phyloP scores from a whole-genome alignment of 495 filamentous ascomycete genomes.

The Wilcoxina mikolae region DNA sequence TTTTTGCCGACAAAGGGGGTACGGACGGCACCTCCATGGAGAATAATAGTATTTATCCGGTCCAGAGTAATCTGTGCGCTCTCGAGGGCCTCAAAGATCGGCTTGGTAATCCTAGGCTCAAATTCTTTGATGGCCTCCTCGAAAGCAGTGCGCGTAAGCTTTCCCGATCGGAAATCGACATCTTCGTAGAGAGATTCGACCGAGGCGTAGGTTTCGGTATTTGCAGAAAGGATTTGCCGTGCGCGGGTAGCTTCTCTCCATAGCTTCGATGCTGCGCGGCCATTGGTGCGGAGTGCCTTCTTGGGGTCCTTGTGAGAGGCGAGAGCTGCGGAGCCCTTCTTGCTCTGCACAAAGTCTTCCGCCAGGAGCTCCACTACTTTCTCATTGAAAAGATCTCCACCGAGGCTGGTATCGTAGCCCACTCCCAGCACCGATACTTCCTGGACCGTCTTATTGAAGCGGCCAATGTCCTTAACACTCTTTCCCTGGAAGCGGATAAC shows the following conservation, averaged over 20 bases:
- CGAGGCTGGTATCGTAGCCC: slow-evolving; percentile 79
- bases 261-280: slow-evolving; percentile 71
- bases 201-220: slow-evolving; percentile 59
- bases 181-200: slow-evolving; percentile 87
- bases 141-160: slow-evolving; percentile 65
- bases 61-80: slow-evolving; percentile 54
- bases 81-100: slow-evolving; percentile 59
- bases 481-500: slow-evolving; percentile 78
- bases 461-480: slow-evolving; percentile 79
- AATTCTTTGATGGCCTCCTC: slow-evolving; percentile 64
- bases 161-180: slow-evolving; percentile 76
- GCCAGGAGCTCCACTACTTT: slow-evolving; percentile 82
- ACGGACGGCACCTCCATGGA: slow-evolving; percentile 78
- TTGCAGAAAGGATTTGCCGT: slow-evolving; percentile 85
- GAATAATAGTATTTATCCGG: slow-evolving; percentile 78
- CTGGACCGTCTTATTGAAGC: slow-evolving; percentile 91
- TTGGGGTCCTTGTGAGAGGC: slow-evolving; percentile 36
- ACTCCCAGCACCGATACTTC: slow-evolving; percentile 75
- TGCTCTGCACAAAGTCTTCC: slow-evolving; percentile 53
- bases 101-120: slow-evolving; percentile 49
- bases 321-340: slow-evolving; percentile 52
- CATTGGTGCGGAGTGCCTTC: slow-evolving; percentile 52
- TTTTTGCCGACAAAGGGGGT: slow-evolving; percentile 89
- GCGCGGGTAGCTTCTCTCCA: slow-evolving; percentile 80
- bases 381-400: slow-evolving; percentile 78